These are phyloP conservation scores for Phaseolus lunatus DNA, from an alignment of 306 rosid genomes.

Conservation along the genomic window DNA sequence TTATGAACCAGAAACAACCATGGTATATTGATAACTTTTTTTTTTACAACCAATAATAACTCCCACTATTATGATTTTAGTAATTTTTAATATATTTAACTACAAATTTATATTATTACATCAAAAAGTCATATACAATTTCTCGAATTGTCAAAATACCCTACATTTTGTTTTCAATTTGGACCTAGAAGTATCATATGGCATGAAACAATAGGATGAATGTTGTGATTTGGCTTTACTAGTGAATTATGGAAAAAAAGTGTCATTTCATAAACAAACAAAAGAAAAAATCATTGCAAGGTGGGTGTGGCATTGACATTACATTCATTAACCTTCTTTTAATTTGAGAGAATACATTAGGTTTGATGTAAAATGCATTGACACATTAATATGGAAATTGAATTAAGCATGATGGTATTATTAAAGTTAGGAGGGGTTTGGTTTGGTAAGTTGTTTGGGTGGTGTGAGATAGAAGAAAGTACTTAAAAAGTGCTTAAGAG, in stretches of 20 bases:
- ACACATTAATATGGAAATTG: background rate
- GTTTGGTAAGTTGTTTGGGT: slow-evolving; percentile 46
- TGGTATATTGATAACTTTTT: no score
- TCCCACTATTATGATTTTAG: no score
- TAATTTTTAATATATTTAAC: no score
- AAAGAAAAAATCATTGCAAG: slow-evolving; percentile 37
- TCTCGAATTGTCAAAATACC: no score
- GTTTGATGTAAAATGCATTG: background rate
- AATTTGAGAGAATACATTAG: background rate
- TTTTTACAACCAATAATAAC: no score
- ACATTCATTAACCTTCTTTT: slow-evolving; percentile 27
- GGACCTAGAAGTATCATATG: slow-evolving; percentile 28
- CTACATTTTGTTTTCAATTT: background rate
- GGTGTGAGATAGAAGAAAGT: slow-evolving; percentile 55
- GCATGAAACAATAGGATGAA: slow-evolving; percentile 26
- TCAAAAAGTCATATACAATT: no score
- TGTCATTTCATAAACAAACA: slow-evolving; percentile 42
- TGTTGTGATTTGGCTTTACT: slow-evolving; percentile 21
- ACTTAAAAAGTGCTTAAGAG: slow-evolving; percentile 50
- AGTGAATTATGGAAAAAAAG: slow-evolving; percentile 43
- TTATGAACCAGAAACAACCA: no score
- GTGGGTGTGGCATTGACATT: slow-evolving; percentile 46
- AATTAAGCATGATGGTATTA: slow-evolving; percentile 27
- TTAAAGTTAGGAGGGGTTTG: slow-evolving; percentile 22
- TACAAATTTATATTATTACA: no score